phyloP scores from a whole-genome alignment of 129 eudicot species.

The Kitagawia praeruptora region DNA sequence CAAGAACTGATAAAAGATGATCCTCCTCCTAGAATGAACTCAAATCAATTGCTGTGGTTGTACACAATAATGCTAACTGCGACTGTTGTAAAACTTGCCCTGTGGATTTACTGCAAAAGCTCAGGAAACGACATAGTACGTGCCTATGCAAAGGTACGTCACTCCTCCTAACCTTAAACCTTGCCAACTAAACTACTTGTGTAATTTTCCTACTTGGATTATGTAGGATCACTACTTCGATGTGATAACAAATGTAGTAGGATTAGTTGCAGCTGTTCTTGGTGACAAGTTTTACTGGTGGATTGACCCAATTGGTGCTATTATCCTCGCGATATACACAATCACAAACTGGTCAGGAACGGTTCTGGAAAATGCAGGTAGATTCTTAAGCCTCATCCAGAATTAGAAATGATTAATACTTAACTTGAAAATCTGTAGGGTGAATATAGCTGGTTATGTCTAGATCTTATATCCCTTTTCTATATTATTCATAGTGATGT shows the following conservation, averaged over 20 bases:
- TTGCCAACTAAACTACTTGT: background rate
- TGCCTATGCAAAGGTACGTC: conserved; percentile 76
- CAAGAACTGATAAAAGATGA: conserved; percentile 51
- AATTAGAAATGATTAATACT: background rate
- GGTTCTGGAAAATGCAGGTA: conserved; percentile 92
- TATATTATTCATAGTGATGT: background rate
- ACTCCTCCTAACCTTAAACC: background rate
- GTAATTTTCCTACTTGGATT: background rate
- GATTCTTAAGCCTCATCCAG: background rate
- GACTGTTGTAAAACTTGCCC: conserved; percentile 55
- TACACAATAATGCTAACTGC: conserved; percentile 75
- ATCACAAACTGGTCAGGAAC: conserved; percentile 85
- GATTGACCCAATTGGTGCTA: conserved; percentile 87
- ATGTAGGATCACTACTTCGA: conserved; percentile 90
- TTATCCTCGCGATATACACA: conserved; percentile 73
- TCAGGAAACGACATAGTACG: conserved; percentile 82
- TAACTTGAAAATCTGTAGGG: background rate
- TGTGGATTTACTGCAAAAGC: conserved; percentile 82
- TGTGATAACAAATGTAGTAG: conserved; percentile 81
- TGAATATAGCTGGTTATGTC: background rate
- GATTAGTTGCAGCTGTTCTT: conserved; percentile 82
- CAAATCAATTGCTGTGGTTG: conserved; percentile 61
- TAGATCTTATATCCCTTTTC: background rate
- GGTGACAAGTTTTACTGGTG: conserved; percentile 87
- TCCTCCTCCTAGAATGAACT: conserved; percentile 49